Evolutionary conservation across 257 asterid species (phyloP).

Genomic region (Petrea volubilis): DNA sequence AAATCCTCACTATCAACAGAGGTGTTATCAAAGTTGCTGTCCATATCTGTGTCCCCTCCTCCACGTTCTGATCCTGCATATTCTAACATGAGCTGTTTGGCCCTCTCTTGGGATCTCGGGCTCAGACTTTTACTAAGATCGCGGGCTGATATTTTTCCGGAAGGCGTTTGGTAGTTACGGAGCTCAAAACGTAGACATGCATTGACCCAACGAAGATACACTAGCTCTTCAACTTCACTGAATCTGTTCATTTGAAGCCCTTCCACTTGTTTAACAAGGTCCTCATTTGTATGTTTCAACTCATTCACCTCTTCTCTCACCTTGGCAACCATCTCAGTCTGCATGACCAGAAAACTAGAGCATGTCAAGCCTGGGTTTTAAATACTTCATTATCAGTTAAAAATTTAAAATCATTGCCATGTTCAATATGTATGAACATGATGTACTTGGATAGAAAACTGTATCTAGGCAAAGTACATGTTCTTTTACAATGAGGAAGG

Average conservation of each 20-base stretch:
- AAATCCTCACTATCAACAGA: slow-evolving; percentile 95
- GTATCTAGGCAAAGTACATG: background rate
- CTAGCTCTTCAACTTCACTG: slow-evolving; percentile 96
- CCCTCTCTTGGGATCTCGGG: slow-evolving; percentile 86
- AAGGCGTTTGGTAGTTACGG: slow-evolving; percentile 74
- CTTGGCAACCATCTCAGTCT: slow-evolving; percentile 86
- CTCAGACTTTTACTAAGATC: slow-evolving; percentile 80
- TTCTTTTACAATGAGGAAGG: no score
- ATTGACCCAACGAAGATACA: slow-evolving; percentile 97
- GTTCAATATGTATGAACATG: no score
- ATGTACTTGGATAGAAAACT: background rate
- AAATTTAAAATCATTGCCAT: no score
- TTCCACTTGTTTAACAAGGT: slow-evolving; percentile 89
- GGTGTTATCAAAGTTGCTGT: slow-evolving; percentile 80
- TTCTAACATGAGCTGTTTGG: slow-evolving; percentile 86
- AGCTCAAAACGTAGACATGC: slow-evolving; percentile 92
- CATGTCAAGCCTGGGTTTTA: slow-evolving; percentile 6
- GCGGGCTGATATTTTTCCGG: slow-evolving; percentile 82
- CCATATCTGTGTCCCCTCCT: slow-evolving; percentile 90
- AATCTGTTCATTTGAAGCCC: slow-evolving; percentile 97
- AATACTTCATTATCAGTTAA: no score
- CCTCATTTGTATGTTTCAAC: slow-evolving; percentile 76
- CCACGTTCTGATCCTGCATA: slow-evolving; percentile 97
- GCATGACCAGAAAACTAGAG: slow-evolving; percentile 28
- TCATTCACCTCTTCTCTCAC: slow-evolving; percentile 74